Conservation (phyloP, 2,329 filamentous ascomycete genomes). For the Chrysoporthe cubensis region DNA sequence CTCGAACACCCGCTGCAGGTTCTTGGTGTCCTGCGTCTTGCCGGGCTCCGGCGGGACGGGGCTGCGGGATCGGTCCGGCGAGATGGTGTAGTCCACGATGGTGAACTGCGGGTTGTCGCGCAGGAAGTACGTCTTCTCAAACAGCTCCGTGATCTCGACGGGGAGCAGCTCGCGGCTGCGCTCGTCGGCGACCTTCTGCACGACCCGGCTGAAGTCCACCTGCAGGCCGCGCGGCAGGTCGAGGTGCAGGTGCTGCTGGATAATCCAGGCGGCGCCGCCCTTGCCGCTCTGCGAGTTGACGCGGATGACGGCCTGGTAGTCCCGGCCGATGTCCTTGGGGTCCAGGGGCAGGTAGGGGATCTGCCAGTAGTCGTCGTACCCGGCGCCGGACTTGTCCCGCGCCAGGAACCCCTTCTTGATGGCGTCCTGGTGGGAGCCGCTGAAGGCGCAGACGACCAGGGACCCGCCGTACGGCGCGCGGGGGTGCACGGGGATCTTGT, state of each 20-base stretch:
- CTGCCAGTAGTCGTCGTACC: constrained; percentile 73
- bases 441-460: constrained; percentile 91
- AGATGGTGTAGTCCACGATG: constrained; percentile 90
- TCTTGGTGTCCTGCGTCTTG: constrained; percentile 76
- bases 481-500: constrained; percentile 91
- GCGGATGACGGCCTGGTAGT: constrained; percentile 96
- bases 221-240: constrained; percentile 92
- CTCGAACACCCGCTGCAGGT: constrained; percentile 80
- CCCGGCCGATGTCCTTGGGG: constrained; percentile 89
- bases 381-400: constrained; percentile 64
- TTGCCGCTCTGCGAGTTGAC: constrained; percentile 98
- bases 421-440: constrained; percentile 90
- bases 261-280: constrained; percentile 92
- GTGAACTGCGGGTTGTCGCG: constrained; percentile 81
- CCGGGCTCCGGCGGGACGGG: constrained; percentile 70
- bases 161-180: constrained; percentile 84
- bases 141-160: constrained; percentile 83
- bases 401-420: constrained; percentile 89
- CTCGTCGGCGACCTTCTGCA: constrained; percentile 79
- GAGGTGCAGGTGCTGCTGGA: constrained; percentile 84
- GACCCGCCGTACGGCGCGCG: constrained; percentile 89
- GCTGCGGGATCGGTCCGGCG: constrained; percentile 77
- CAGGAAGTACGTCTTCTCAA: constrained; percentile 86
- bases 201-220: constrained; percentile 85
- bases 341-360: constrained; percentile 93